phyloP scores from a whole-genome alignment of 306 rosid genomes.

The Senna siamea region DNA sequence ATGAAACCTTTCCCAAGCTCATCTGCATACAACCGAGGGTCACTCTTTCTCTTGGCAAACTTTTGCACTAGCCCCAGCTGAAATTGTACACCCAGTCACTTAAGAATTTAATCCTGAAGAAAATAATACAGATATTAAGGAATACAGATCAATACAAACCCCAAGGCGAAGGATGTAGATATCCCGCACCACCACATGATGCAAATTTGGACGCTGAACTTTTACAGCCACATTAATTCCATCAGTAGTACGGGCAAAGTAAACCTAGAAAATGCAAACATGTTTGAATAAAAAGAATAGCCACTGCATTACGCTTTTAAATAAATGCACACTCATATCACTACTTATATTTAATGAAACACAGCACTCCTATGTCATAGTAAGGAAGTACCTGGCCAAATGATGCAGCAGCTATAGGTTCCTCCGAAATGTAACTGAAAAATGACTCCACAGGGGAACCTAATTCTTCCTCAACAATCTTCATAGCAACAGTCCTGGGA shows the following conservation, averaged over 20 bases:
- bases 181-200: conserved; percentile 89
- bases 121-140: conserved; percentile 8
- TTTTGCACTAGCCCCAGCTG: conserved; percentile 88
- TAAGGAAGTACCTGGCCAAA: conserved; percentile 85
- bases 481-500: conserved; percentile 82
- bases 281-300: conserved; percentile 36
- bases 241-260: conserved; percentile 68
- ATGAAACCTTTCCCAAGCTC: conserved; percentile 93
- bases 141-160: conserved; percentile 58
- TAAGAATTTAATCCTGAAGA: conserved; percentile 35
- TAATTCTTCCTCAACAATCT: conserved; percentile 83
- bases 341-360: conserved; percentile 22
- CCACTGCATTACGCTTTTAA: background rate
- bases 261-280: conserved; percentile 61
- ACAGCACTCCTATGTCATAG: conserved; percentile 3
- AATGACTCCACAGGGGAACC: conserved; percentile 77
- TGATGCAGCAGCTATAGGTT: conserved; percentile 95
- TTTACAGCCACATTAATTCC: conserved; percentile 82
- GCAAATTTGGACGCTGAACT: conserved; percentile 95
- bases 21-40: conserved; percentile 89
- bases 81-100: conserved; percentile 41
- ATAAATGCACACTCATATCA: conserved; percentile 27
- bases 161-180: conserved; percentile 95
- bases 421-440: conserved; percentile 78
- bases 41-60: conserved; percentile 87